Percentiles rank a stretch among this genome's conserved stretches.
These are phyloP conservation scores for Russula sp. DNA, from an alignment of 768 basidiomycete genomes.

Conservation along the genomic window DNA sequence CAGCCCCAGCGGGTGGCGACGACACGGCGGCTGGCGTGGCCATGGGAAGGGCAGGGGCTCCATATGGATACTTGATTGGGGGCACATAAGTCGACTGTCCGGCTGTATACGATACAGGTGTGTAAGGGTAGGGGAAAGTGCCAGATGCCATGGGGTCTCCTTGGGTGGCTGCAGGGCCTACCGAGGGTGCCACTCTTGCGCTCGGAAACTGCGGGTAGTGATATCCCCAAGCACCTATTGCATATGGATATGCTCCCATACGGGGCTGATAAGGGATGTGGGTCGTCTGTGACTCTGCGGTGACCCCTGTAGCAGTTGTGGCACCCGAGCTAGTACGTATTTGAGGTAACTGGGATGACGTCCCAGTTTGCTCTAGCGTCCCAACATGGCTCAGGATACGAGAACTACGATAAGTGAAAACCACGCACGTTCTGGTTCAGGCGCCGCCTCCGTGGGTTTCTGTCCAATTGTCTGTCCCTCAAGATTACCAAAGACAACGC, in stretches of 20 bases:
- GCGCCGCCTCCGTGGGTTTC: slow-evolving; percentile 52
- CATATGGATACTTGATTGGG: slow-evolving; percentile 15
- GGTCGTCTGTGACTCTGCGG: neutral
- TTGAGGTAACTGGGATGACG: neutral
- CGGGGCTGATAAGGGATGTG: slow-evolving; percentile 2
- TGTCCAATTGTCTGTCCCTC: slow-evolving; percentile 60
- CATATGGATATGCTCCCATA: slow-evolving; percentile 3
- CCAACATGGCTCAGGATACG: neutral
- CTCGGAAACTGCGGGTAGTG: slow-evolving; percentile 6
- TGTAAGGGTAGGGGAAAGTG: slow-evolving; percentile 11
- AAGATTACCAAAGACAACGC: slow-evolving; percentile 68
- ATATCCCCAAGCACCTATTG: slow-evolving; percentile 5
- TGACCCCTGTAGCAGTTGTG: neutral
- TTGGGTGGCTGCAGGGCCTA: neutral
- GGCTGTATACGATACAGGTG: neutral
- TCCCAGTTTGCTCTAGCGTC: neutral
- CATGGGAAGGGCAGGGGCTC: slow-evolving; percentile 3
- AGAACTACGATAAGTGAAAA: neutral
- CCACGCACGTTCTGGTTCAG: slow-evolving; percentile 41
- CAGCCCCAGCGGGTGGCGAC: neutral
- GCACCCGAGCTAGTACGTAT: neutral
- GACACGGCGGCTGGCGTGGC: neutral
- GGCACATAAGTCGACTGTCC: slow-evolving; percentile 18
- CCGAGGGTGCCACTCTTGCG: neutral
- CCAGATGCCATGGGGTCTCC: slow-evolving; percentile 11